These are phyloP conservation scores for Hypomontagnella monticulosa DNA, from an alignment of 495 filamentous ascomycete genomes.

Conservation along the genomic window DNA sequence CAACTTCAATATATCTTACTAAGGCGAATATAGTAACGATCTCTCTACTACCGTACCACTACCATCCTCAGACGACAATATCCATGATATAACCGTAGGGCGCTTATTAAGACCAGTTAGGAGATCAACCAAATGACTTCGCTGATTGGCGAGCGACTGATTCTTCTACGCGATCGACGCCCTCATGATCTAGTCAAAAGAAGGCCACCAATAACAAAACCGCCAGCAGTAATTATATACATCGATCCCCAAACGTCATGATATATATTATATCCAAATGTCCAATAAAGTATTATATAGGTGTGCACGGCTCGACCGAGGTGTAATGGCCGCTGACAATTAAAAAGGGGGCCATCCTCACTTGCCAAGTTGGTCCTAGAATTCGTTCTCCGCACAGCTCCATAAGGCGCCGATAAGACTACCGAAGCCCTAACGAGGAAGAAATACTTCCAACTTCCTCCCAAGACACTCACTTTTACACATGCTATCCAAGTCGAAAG, in stretches of 20 bases:
- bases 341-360: slow-evolving; percentile 10
- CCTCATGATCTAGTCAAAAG: not conserved
- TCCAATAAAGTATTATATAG: slow-evolving; percentile 5
- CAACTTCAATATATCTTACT: not conserved
- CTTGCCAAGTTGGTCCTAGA: slow-evolving; percentile 5
- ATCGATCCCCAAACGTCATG: no score
- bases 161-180: not conserved
- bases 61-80: not conserved
- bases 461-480: not conserved
- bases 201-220: not conserved
- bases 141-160: not conserved
- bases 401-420: slow-evolving; percentile 3
- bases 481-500: not conserved
- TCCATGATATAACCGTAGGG: slow-evolving; percentile 7
- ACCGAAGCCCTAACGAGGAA: not conserved
- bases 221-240: not conserved
- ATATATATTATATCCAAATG: no score
- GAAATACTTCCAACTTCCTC: not conserved
- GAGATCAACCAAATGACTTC: not conserved
- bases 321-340: not conserved
- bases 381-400: slow-evolving; percentile 20
- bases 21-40: not conserved
- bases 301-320: not conserved
- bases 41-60: not conserved
- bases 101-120: slow-evolving; percentile 20